Evolutionary conservation across 2,329 filamentous ascomycete genomes (phyloP).

Genomic region (Hymenoscyphus occultus): DNA sequence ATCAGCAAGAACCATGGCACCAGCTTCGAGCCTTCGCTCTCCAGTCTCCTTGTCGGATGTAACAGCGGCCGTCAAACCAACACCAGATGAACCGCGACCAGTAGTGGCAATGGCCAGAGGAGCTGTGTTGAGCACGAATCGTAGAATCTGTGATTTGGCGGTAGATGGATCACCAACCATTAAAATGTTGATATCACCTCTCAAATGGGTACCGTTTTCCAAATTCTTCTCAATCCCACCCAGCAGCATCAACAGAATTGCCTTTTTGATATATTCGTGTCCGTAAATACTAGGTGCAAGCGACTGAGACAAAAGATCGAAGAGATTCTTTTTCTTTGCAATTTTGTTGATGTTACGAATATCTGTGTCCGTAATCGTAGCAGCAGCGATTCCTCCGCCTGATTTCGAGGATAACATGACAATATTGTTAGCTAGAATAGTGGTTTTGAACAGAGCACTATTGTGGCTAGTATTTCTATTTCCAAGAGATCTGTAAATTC

Average conservation of each 20-base stretch:
- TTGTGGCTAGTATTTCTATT: conserved; percentile 89
- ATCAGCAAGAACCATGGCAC: conserved; percentile 97
- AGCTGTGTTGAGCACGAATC: conserved; percentile 95
- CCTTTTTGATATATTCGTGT: conserved; percentile 97
- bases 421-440: conserved; percentile 91
- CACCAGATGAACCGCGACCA: conserved; percentile 91
- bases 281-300: conserved; percentile 95
- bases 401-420: conserved; percentile 95
- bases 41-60: conserved; percentile 97
- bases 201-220: conserved; percentile 94
- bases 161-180: conserved; percentile 99
- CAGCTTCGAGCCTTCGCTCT: conserved; percentile 88
- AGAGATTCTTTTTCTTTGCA: conserved; percentile 88
- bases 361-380: conserved; percentile 91
- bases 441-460: conserved; percentile 90
- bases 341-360: conserved; percentile 99
- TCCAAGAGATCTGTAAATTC: conserved; percentile 88
- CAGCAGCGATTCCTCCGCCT: conserved; percentile 86
- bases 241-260: conserved; percentile 89
- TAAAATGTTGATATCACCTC: conserved; percentile 98
- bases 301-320: conserved; percentile 89
- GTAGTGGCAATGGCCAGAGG: conserved; percentile 96
- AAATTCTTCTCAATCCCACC: conserved; percentile 98
- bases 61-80: conserved; percentile 95
- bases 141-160: conserved; percentile 94